Percentiles rank a stretch among this genome's conserved stretches.
phyloP scores from a whole-genome alignment of 2,329 filamentous ascomycete genomes.

The Colletotrichum destructivum region DNA sequence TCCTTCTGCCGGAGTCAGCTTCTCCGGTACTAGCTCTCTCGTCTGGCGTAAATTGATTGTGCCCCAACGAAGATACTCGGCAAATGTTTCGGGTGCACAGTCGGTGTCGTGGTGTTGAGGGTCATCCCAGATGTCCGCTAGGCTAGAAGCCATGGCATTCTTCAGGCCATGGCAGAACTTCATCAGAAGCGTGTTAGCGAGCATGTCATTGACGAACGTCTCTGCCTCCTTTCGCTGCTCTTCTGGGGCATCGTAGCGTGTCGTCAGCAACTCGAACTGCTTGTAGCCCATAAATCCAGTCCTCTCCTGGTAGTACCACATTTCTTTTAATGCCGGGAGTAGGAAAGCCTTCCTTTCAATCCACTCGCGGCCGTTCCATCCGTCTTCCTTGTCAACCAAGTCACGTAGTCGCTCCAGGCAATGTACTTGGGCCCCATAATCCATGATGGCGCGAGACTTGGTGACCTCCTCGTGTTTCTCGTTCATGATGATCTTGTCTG shows the following conservation, averaged over 20 bases:
- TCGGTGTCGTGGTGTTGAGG: conserved; percentile 52
- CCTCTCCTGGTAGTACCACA: conserved; percentile 26
- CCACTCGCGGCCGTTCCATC: conserved; percentile 53
- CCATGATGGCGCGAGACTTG: conserved; percentile 25
- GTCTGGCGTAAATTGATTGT: conserved; percentile 53
- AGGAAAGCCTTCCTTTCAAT: conserved; percentile 50
- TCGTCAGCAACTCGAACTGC: conserved; percentile 45
- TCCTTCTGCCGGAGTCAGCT: neutral
- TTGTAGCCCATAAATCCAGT: conserved; percentile 28
- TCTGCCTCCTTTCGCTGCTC: conserved; percentile 43
- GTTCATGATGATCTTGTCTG: neutral
- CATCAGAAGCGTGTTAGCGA: conserved; percentile 51
- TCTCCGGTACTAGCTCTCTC: conserved; percentile 43
- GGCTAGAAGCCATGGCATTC: conserved; percentile 44
- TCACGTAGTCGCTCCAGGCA: conserved; percentile 48
- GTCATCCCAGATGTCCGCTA: conserved; percentile 51
- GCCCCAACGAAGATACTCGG: conserved; percentile 53
- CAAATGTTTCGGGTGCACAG: conserved; percentile 51
- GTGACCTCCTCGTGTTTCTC: neutral
- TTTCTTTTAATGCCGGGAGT: conserved; percentile 45
- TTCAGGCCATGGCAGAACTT: conserved; percentile 53
- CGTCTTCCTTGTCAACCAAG: conserved; percentile 52
- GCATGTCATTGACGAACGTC: conserved; percentile 48
- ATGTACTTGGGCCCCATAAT: conserved; percentile 29
- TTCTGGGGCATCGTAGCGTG: conserved; percentile 1